phyloP scores from a whole-genome alignment of 148 eudicot genomes.

The Arbutus unedo region DNA sequence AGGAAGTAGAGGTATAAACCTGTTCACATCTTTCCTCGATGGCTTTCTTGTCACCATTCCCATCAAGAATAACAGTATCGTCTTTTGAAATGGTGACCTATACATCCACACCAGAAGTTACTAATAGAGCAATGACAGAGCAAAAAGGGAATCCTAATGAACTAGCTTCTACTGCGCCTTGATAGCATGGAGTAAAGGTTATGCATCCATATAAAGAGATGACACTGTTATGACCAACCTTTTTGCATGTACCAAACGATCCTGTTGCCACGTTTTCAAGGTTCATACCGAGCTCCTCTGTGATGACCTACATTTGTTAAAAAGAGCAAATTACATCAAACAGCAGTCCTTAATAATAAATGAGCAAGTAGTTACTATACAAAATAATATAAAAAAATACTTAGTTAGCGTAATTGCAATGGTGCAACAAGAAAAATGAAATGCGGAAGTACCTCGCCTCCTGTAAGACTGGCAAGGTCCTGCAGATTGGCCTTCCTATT shows the following conservation, averaged over 20 bases:
- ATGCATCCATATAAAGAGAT: background rate
- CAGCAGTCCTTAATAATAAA: background rate
- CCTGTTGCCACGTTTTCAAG: slow-evolving; percentile 62
- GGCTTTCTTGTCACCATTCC: slow-evolving; percentile 73
- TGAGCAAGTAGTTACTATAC: background rate
- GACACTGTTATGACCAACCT: slow-evolving; percentile 32
- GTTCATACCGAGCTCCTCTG: slow-evolving; percentile 80
- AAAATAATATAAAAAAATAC: background rate
- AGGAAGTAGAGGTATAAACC: slow-evolving; percentile 29
- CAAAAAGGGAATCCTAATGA: background rate
- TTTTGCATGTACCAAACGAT: slow-evolving; percentile 79
- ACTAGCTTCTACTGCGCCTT: background rate
- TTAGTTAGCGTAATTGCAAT: background rate
- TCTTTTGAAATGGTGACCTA: slow-evolving; percentile 83
- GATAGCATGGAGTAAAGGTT: background rate
- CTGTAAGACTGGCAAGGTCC: slow-evolving; percentile 79
- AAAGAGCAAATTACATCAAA: background rate
- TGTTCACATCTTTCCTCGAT: slow-evolving; percentile 91
- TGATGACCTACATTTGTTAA: slow-evolving; percentile 53
- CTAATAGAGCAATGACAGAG: background rate
- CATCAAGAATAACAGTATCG: slow-evolving; percentile 88
- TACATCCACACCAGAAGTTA: slow-evolving; percentile 4
- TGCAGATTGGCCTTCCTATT: slow-evolving; percentile 68
- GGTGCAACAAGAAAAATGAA: background rate
- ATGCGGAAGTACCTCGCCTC: slow-evolving; percentile 52